Percentiles rank a stretch among this genome's conserved stretches.
Conservation (phyloP, 1,284 basidiomycete species). For the Moesziomyces sp. region DNA sequence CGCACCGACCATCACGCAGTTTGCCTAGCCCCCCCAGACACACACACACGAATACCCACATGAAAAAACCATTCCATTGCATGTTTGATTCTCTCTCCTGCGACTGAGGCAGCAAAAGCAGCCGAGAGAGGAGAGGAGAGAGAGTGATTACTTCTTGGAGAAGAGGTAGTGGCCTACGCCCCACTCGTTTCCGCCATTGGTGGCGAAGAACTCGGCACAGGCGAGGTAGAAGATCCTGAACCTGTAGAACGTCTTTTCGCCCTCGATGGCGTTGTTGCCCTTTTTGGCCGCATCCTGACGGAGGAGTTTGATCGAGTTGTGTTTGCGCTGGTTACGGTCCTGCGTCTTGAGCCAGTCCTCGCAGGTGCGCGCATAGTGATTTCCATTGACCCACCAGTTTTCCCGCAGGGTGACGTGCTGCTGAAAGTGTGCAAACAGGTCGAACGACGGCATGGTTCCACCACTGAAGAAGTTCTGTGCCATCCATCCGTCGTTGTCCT, state of each 20-base stretch:
- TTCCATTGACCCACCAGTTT: slow-evolving; percentile 72
- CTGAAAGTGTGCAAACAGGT: slow-evolving; percentile 80
- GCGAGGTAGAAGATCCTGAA: slow-evolving; percentile 82
- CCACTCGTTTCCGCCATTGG: slow-evolving; percentile 77
- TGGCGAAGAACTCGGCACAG: slow-evolving; percentile 78
- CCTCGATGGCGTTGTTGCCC: slow-evolving; percentile 70
- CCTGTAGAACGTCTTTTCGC: slow-evolving; percentile 75
- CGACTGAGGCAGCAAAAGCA: too few relatives aligned
- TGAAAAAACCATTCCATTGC: too few relatives aligned
- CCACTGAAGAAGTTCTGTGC: slow-evolving; percentile 80
- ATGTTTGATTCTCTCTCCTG: too few relatives aligned
- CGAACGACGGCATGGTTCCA: slow-evolving; percentile 69
- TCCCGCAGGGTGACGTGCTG: slow-evolving; percentile 75
- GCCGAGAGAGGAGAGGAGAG: too few relatives aligned
- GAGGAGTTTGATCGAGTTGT: slow-evolving; percentile 30
- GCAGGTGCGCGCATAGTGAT: slow-evolving; percentile 76
- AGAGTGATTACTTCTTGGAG: slow-evolving; percentile 33
- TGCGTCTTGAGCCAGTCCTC: slow-evolving; percentile 79
- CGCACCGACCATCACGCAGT: background rate
- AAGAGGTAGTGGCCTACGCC: slow-evolving; percentile 74
- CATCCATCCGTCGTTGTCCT: slow-evolving; percentile 78
- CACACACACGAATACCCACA: too few relatives aligned
- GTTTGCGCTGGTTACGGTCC: slow-evolving; percentile 73
- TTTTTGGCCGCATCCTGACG: slow-evolving; percentile 51
- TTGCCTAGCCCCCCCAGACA: background rate